Percentiles rank a stretch among this genome's conserved stretches.
phyloP scores from a whole-genome alignment of 1,284 basidiomycete genomes.

The Papiliotrema nemorosa region DNA sequence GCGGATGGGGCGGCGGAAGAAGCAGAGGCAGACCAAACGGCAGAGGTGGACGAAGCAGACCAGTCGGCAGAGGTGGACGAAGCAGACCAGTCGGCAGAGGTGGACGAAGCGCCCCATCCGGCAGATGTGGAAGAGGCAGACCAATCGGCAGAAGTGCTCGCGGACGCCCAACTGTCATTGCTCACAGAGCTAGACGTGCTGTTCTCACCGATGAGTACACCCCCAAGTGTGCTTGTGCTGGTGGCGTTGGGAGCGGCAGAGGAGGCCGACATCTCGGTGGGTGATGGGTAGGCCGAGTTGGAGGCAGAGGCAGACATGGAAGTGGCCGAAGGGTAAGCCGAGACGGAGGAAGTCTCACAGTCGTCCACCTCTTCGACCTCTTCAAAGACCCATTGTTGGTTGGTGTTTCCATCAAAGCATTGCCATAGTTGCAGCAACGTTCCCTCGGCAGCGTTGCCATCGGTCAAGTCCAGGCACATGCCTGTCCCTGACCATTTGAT shows the following conservation, averaged over 20 bases:
- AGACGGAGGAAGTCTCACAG: slow-evolving; percentile 6
- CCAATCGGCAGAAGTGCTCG: slow-evolving; percentile 4
- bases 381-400: slow-evolving; percentile 39
- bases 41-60: not conserved
- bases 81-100: not conserved
- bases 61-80: not conserved
- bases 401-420: slow-evolving; percentile 31
- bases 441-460: slow-evolving; percentile 22
- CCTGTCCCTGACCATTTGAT: slow-evolving; percentile 30
- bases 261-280: slow-evolving; percentile 1
- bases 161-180: slow-evolving; percentile 8
- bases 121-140: not conserved
- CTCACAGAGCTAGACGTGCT: slow-evolving; percentile 8
- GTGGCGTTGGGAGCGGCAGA: slow-evolving; percentile 10
- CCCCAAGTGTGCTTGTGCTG: slow-evolving; percentile 10
- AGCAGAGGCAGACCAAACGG: slow-evolving; percentile 4
- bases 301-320: slow-evolving; percentile 8
- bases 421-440: slow-evolving; percentile 32
- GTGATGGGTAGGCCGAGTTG: not conserved
- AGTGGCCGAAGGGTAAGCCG: slow-evolving; percentile 3
- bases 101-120: not conserved
- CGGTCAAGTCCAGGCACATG: slow-evolving; percentile 32
- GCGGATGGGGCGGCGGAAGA: slow-evolving; percentile 13
- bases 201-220: slow-evolving; percentile 12
- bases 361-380: slow-evolving; percentile 35